A percentile compares a stretch with the other conserved stretches of the same genome.
These are phyloP conservation scores for Ligustrum vulgare DNA, from an alignment of 257 asterid genomes.

Conservation along the genomic window DNA sequence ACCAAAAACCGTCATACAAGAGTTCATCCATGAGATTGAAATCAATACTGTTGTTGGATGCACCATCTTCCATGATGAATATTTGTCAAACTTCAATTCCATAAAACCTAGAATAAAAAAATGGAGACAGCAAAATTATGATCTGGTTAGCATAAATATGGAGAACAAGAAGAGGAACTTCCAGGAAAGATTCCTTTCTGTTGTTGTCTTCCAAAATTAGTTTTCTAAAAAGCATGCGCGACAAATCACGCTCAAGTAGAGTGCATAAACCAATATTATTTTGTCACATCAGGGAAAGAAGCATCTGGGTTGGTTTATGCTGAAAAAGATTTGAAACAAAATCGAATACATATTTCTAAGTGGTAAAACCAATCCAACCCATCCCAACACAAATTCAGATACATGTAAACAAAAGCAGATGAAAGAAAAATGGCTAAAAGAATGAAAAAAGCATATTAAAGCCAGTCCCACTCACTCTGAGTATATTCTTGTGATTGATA, in stretches of 20 bases:
- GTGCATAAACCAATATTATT: too few species aligned
- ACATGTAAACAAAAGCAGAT: background rate
- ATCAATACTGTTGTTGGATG: conserved; percentile 41
- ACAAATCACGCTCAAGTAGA: too few species aligned
- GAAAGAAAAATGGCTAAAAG: background rate
- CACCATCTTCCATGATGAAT: conserved; percentile 66
- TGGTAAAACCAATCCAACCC: background rate
- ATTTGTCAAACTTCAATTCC: conserved; percentile 30
- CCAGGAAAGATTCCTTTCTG: conserved; percentile 46
- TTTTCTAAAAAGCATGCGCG: too few species aligned
- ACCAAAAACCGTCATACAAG: conserved; percentile 79
- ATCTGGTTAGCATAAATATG: conserved; percentile 46
- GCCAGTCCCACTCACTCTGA: conserved; percentile 44
- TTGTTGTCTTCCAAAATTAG: conserved; percentile 31
- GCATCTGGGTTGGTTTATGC: background rate
- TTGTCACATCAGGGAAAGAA: too few species aligned
- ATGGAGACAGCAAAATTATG: conserved; percentile 28
- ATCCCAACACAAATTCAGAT: background rate
- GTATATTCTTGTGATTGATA: conserved; percentile 28
- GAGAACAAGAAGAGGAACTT: conserved; percentile 48
- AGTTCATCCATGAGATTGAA: conserved; percentile 60
- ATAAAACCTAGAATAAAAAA: conserved; percentile 11
- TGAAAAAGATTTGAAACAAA: background rate
- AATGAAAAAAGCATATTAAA: background rate
- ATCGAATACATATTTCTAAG: background rate